These are phyloP conservation scores for Nidularia pulvinata DNA, from an alignment of 768 basidiomycete species.

Conservation along the genomic window DNA sequence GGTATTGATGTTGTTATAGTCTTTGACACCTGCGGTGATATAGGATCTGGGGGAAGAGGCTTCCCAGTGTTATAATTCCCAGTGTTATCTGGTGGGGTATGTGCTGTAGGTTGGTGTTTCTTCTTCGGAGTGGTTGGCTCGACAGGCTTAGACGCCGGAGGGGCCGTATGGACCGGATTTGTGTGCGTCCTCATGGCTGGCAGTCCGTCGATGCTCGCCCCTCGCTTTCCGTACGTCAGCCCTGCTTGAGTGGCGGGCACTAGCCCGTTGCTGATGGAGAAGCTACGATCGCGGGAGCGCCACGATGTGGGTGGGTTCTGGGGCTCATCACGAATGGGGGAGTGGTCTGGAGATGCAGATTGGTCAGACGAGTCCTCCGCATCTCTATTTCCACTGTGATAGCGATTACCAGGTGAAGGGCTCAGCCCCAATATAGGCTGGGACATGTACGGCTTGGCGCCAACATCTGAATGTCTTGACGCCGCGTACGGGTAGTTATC, in stretches of 20 bases:
- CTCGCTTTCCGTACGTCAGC: not conserved
- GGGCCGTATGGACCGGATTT: not conserved
- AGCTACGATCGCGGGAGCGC: not conserved
- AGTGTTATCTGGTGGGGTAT: no score
- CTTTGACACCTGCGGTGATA: no score
- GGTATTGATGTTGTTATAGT: no score
- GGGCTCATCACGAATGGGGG: slow-evolving; percentile 3
- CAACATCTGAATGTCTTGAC: slow-evolving; percentile 2
- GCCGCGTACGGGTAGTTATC: slow-evolving; percentile 8
- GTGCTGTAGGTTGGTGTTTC: no score
- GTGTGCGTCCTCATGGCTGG: not conserved
- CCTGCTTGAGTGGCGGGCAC: not conserved
- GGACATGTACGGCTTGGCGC: slow-evolving; percentile 43
- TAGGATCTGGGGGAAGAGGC: no score
- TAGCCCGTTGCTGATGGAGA: not conserved
- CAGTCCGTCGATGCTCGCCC: not conserved
- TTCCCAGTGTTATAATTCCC: no score
- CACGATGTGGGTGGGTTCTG: not conserved
- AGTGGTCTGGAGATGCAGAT: slow-evolving; percentile 3
- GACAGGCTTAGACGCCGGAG: no score
- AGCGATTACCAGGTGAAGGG: not conserved
- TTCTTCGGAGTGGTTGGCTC: no score
- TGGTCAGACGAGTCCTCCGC: slow-evolving; percentile 16
- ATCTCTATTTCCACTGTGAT: slow-evolving; percentile 5
- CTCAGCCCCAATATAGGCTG: slow-evolving; percentile 34